phyloP scores from a whole-genome alignment of 1,284 basidiomycete genomes.

The Pseudozyma tsukubaensis region DNA sequence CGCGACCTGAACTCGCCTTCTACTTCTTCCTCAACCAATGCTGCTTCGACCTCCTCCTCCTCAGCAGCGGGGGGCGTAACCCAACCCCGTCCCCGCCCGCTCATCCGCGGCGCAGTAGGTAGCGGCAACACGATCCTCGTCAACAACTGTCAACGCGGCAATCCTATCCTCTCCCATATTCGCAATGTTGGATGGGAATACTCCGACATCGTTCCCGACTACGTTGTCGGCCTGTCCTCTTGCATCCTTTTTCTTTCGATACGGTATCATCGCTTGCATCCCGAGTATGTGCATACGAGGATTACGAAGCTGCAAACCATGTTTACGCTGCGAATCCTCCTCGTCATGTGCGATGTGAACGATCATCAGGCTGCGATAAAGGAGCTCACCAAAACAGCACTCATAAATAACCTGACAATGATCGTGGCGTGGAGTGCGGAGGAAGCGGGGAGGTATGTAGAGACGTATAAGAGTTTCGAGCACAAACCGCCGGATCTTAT shows the following conservation, averaged over 20 bases:
- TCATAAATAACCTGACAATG: slow-evolving; percentile 92
- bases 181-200: slow-evolving; percentile 92
- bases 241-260: slow-evolving; percentile 74
- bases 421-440: slow-evolving; percentile 89
- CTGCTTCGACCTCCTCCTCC: not conserved
- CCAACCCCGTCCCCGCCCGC: slow-evolving; percentile 48
- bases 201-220: slow-evolving; percentile 88
- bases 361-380: slow-evolving; percentile 90
- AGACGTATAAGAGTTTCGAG: slow-evolving; percentile 92
- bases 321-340: slow-evolving; percentile 86
- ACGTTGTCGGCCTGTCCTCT: slow-evolving; percentile 61
- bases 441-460: slow-evolving; percentile 90
- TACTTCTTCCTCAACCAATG: not conserved
- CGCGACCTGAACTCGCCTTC: slow-evolving; percentile 14
- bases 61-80: slow-evolving; percentile 8
- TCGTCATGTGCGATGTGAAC: slow-evolving; percentile 89
- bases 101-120: slow-evolving; percentile 54
- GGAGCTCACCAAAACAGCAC: slow-evolving; percentile 82
- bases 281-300: slow-evolving; percentile 92
- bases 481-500: slow-evolving; percentile 92
- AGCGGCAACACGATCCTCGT: slow-evolving; percentile 61
- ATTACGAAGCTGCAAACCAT: slow-evolving; percentile 85
- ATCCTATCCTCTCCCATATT: slow-evolving; percentile 85
- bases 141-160: slow-evolving; percentile 76
- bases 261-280: slow-evolving; percentile 94